Evolutionary conservation across 2,329 filamentous ascomycete genomes (phyloP).

Genomic region (Didymosphaeria variabile): DNA sequence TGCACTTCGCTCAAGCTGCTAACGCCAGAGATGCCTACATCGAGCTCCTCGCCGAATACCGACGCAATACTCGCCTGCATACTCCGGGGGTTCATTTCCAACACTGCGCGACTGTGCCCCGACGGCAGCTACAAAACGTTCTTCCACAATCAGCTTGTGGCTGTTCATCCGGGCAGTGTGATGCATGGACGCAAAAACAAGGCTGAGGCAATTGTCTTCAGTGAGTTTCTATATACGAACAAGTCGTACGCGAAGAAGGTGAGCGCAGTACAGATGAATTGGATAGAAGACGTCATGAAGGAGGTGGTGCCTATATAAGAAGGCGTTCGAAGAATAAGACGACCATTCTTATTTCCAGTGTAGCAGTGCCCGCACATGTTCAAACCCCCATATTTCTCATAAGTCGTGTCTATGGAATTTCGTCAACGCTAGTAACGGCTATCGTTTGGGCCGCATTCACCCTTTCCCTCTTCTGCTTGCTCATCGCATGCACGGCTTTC

Average conservation of each 20-base stretch:
- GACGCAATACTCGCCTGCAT: slow-evolving; percentile 66
- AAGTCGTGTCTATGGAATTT: too few relatives aligned
- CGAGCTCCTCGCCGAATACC: slow-evolving; percentile 54
- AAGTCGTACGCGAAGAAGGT: slow-evolving; percentile 70
- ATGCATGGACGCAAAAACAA: slow-evolving; percentile 66
- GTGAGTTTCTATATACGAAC: slow-evolving; percentile 72
- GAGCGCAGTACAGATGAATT: slow-evolving; percentile 69
- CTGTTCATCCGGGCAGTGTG: slow-evolving; percentile 70
- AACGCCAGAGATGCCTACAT: slow-evolving; percentile 27
- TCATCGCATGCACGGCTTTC: too few relatives aligned
- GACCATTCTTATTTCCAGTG: too few relatives aligned
- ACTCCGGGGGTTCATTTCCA: slow-evolving; percentile 66
- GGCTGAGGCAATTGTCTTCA: slow-evolving; percentile 71
- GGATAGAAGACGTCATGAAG: slow-evolving; percentile 64
- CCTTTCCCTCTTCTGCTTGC: too few relatives aligned
- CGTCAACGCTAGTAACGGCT: too few relatives aligned
- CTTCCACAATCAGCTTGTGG: slow-evolving; percentile 68
- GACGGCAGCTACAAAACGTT: slow-evolving; percentile 70
- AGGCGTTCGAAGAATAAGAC: not conserved
- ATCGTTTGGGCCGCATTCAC: too few relatives aligned
- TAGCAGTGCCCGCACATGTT: too few relatives aligned
- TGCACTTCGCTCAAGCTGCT: slow-evolving; percentile 59
- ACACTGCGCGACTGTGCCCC: slow-evolving; percentile 67
- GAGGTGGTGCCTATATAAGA: slow-evolving; percentile 25
- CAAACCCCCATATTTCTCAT: too few relatives aligned